Evolutionary conservation across 2,329 filamentous ascomycete species (phyloP), one percentile per base, ranked within the genome.

Genomic region (Penicillium fuscoglaucum): DNA sequence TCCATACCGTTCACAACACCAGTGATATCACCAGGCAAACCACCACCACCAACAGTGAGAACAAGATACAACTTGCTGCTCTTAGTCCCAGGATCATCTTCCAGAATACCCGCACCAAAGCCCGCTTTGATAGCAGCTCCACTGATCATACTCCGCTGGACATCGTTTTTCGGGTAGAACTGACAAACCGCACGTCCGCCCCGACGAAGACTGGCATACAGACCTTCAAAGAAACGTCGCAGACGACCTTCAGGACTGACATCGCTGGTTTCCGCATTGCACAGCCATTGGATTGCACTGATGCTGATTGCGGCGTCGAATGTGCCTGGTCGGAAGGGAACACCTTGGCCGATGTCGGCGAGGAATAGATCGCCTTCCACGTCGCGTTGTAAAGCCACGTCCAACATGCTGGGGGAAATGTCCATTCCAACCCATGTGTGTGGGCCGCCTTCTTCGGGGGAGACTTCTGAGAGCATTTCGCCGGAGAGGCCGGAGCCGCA

Each of bases 341-440:
- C 86, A 1, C 95, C 95, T 72, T 99, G 95, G 0, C 95, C 95
- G 51, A 97, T 96, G 70, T 99, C 95, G 4, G 92, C 91, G 0
- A 99, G 85, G 68, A 99, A 82, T n/a, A 99, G 78, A 72, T 99
- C 95, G 2, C 95, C 95, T 61, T 96, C 92, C 0, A 95, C 91
- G 59, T 96, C 93, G 46, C 93, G 82, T 74, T 97, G 91, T 0
- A 99, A 82, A 1, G 95, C 95, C 45, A 97, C 85, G 65, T 95
- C 92, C n/a, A 99, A 82, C 95, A 99, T 99, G n/a, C 89, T 91
- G 0, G 91, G 88, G 5, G 90, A 91, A 26, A 99, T 88, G 73
- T 99, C 95, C 89, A 98, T 93, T 59, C 95, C 95, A n/a, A 98
- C 82, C 95, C 95, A 99, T 1, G 88, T 87, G 78, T 99, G 95